Evolutionary conservation across 1,284 basidiomycete species (phyloP), one percentile per base, ranked within the genome.

Genomic region (Microstroma glucosiphilum): DNA sequence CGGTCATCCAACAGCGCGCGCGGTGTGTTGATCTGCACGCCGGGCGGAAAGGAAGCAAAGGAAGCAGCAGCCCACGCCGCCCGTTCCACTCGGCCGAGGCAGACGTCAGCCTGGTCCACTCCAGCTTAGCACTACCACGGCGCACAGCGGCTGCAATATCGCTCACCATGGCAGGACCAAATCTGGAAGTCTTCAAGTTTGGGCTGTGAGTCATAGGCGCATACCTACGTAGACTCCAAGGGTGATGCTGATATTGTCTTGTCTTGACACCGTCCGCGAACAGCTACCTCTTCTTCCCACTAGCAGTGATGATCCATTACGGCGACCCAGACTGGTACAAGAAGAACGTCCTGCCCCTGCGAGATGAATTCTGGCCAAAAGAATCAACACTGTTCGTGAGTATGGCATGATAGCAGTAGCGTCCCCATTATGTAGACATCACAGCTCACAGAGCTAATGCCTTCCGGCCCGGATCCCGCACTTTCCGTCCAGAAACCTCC

Each of bases 251-350:
- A 43, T 12, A 48, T 4, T 43, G n/a, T 37, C 54, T 37, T 48
- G 12, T 41, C 23, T 26, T 59, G 59, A 40, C 54, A 63, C 15
- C 54, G n/a, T 40, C 48, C 46, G 19, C 21, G 30, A 48, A 48
- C 90, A 82, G 91, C 40, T 94, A 96, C 81, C 86, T 94, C 63
- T 91, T 91, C 78, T 87, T 93, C 68, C 92, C 92, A 0, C 85
- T 93, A 58, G 83, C 85, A 51, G 86, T 90, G 26, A 86, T 94
- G 81, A 81, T 92, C 59, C 89, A 92, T 79, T 93, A 90, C 75
- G 91, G 91, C 59, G 89, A 92, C 79, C 89, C 90, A 4, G 85
- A 89, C 43, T 96, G 91, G 91, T 94, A 92, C 76, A 83, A 84
- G 56, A 82, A 83, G 53, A 83, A 90, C 69, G 91, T 93, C 48